A percentile compares a stretch with the other conserved stretches of the same genome.
Evolutionary conservation across 2,329 filamentous ascomycete genomes (phyloP).

Genomic region (Talaromyces marneffei): DNA sequence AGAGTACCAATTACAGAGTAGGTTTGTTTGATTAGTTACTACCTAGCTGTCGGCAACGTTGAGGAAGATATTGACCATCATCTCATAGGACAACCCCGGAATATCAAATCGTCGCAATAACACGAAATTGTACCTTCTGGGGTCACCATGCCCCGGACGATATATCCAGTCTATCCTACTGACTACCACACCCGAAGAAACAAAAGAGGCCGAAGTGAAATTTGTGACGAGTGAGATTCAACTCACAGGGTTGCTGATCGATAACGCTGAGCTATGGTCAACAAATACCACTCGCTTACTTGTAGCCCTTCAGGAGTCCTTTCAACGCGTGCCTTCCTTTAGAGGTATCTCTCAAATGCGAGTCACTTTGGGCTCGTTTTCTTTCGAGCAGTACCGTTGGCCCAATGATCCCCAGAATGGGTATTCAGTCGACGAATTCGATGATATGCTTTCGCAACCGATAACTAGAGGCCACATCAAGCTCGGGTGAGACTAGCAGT

Average conservation of each 20-base stretch:
- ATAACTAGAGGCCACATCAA: constrained; percentile 34
- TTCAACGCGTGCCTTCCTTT: constrained; percentile 29
- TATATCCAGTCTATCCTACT: constrained; percentile 13
- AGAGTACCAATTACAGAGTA: neutral
- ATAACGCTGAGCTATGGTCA: constrained; percentile 8
- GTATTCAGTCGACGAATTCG: constrained; percentile 37
- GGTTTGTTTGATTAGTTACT: neutral
- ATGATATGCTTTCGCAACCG: constrained; percentile 34
- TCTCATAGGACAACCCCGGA: constrained; percentile 24
- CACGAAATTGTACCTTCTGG: constrained; percentile 31
- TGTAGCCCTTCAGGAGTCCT: constrained; percentile 25
- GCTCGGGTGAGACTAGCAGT: constrained; percentile 27
- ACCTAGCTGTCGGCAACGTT: neutral
- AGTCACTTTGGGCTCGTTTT: constrained; percentile 38
- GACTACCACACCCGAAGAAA: neutral
- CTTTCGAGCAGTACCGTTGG: constrained; percentile 32
- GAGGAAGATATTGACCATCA: neutral
- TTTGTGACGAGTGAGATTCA: neutral
- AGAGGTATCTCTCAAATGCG: constrained; percentile 37
- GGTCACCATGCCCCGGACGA: constrained; percentile 20
- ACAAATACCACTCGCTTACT: constrained; percentile 29
- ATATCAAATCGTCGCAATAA: constrained; percentile 22
- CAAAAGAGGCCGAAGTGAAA: neutral
- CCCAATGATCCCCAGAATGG: constrained; percentile 21
- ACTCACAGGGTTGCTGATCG: neutral